Percentiles rank a stretch among this genome's conserved stretches.
phyloP scores from a whole-genome alignment of 2,329 filamentous ascomycete genomes.

The Nigrospora osmanthi region DNA sequence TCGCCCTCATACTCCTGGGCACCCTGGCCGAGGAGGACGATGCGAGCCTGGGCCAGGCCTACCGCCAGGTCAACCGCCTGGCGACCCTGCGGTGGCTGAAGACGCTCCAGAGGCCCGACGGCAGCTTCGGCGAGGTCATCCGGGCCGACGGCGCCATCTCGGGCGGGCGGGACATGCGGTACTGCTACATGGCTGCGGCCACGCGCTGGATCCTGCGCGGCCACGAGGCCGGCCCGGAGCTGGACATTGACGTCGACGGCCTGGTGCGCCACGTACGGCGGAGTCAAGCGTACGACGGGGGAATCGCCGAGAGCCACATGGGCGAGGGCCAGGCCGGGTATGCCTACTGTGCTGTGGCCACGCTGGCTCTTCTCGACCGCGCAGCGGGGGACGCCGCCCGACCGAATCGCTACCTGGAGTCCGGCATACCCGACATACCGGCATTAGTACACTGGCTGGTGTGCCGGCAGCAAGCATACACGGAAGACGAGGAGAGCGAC shows the following conservation, averaged over 20 bases:
- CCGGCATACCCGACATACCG: conserved; percentile 30
- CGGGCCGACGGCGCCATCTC: conserved; percentile 50
- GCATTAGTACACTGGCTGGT: conserved; percentile 47
- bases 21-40: conserved; percentile 32
- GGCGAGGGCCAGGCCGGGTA: conserved; percentile 88
- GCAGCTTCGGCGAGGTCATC: conserved; percentile 84
- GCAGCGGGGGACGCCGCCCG: conserved; percentile 24
- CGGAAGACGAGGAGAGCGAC: conserved; percentile 32
- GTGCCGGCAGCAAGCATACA: conserved; percentile 55
- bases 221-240: conserved; percentile 44
- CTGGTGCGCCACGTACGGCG: conserved; percentile 64
- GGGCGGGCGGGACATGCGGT: conserved; percentile 78
- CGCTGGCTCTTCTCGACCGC: conserved; percentile 67
- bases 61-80: conserved; percentile 57
- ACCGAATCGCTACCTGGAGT: conserved; percentile 23
- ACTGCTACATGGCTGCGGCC: conserved; percentile 76
- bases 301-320: conserved; percentile 68
- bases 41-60: conserved; percentile 32
- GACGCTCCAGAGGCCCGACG: conserved; percentile 70
- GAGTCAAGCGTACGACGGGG: conserved; percentile 76
- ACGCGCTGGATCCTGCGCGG: conserved; percentile 78
- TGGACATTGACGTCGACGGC: conserved; percentile 67
- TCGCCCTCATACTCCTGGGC: conserved; percentile 70
- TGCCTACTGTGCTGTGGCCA: conserved; percentile 79
- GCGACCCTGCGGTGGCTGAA: conserved; percentile 68